phyloP scores from a whole-genome alignment of 1,139 yeast species.

The Geotrichum reessii region DNA sequence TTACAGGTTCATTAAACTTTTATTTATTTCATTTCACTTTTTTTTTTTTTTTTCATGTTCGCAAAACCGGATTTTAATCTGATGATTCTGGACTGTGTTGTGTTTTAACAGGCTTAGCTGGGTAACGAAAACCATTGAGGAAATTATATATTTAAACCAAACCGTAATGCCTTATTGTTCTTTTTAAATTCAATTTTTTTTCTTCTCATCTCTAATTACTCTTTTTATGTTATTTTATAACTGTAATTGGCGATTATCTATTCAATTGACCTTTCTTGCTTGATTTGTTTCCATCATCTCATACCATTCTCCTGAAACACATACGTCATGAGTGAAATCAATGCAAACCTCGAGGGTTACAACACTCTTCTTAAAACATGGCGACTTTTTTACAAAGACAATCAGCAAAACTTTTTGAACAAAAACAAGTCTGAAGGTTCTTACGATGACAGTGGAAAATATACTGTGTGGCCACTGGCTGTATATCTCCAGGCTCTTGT shows the following conservation, averaged over 20 bases:
- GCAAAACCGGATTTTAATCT: background rate
- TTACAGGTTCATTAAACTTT: background rate
- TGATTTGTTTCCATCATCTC: background rate
- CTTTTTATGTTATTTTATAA: background rate
- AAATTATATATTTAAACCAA: too few species aligned
- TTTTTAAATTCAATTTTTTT: background rate
- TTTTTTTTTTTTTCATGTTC: too few species aligned
- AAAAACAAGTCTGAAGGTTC: constrained; percentile 41
- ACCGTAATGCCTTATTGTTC: background rate
- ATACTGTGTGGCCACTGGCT: constrained; percentile 64
- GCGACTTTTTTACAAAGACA: constrained; percentile 29
- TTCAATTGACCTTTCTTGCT: background rate
- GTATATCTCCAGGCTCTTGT: constrained; percentile 59
- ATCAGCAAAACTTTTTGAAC: constrained; percentile 23
- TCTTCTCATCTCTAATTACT: too few species aligned
- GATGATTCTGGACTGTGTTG: background rate
- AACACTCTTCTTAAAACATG: constrained; percentile 19
- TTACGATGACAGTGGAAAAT: constrained; percentile 48
- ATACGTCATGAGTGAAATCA: constrained; percentile 6
- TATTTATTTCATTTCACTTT: background rate
- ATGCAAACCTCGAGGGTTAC: constrained; percentile 22
- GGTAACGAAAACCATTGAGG: background rate
- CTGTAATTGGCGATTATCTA: background rate
- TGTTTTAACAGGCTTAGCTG: background rate
- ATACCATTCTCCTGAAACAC: background rate